Base-by-base conservation (phyloP, 352 stramenopile genomes). In the Thraustotheca clavata region DNA sequence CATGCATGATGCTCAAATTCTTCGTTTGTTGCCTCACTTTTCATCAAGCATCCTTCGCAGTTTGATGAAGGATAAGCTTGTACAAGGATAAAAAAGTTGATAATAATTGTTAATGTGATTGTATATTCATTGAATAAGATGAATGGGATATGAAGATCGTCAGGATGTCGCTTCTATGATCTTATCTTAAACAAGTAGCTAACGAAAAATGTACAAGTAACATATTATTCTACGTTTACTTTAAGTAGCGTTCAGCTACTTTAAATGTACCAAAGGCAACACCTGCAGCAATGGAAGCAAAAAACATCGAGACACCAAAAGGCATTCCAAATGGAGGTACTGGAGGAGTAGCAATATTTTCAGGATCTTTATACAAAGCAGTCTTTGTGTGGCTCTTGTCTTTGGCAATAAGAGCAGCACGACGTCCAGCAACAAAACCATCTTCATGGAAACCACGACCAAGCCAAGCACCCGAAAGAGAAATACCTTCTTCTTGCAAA, bases 381-480 rank as follows among this genome's bases (percentile, higher is more conserved):
- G 83, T 89, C 68, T 76, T 77, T 43, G 68, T 78, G 72, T 89
- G 74, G 72, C 86, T 88, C 47, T 77, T 69, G 67, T 94, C 78
- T 62, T 84, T 83, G 46, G 91, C 69, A 36, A 94, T 94, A 38
- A 78, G 76, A 22, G 84, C 84, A 7, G 79, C 84, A 26, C 84
- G 80, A 38, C 84, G 82, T 22, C 84, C 84, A n/a, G 84, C 79
- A 7, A 94, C 84, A 59, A 94, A 94, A 22, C 84, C 84, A 54
- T 94, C 84, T 67, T 94, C 84, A 67, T 94, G 84, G 74, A 94
- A 94, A 22, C 84, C 84, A 52, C 84, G 82, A 43, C 84, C 84
- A 46, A 94, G 69, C 84, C 84, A 94, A 50, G 73, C 72, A 50
- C 84, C 84, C 14, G 84, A 91, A 52, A 94, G 79, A 49, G 80